Evolutionary conservation across 257 asterid genomes (phyloP), one percentile per base, ranked within the genome.

Genomic region (Solanum microdontum): DNA sequence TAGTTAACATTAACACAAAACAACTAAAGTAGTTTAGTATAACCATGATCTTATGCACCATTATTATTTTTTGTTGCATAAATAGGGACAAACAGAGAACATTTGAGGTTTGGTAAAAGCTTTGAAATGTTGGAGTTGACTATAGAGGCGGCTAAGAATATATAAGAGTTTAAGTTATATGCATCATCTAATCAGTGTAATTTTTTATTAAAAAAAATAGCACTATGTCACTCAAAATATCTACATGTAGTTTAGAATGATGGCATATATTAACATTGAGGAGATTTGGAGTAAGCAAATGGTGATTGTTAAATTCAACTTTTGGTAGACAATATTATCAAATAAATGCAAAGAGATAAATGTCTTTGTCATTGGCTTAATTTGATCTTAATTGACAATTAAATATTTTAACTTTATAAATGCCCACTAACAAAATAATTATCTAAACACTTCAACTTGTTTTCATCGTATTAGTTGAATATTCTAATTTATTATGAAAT

Each of bases 391-490:
- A 48, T 1, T 14, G 60, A 14, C 3, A 48, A 48, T 6, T 48
- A 48, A 48, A 14, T 15, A 14, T 2, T 34, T 34, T 34, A 34
- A 6, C 37, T 6, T 34, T 34, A 34, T 34, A 34, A 51, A 55
- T 19, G 11, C 0, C 3, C 2, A 55, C 8, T n/a, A 4, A n/a
- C 0, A 64, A 64, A 64, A 64, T n/a, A n/a, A 64, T n/a, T 6
- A 28, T 28, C 8, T 12, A 13, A 6, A 69, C 1, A 28, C 1
- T 32, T 26, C 0, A 3, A 7, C 4, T 28, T 0, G 0, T 69
- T 28, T 69, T 13, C 0, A 5, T 11, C 3, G 1, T n/a, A n/a
- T n/a, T 1, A 64, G 0, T 24, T 64, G 4, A 64, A 64, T 64
- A 64, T 4, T 64, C 0, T 4, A 68, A 68, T 0, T 69, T 69